phyloP scores from a whole-genome alignment of 176 grass and related monocot genomes.

The Pharus latifolius region DNA sequence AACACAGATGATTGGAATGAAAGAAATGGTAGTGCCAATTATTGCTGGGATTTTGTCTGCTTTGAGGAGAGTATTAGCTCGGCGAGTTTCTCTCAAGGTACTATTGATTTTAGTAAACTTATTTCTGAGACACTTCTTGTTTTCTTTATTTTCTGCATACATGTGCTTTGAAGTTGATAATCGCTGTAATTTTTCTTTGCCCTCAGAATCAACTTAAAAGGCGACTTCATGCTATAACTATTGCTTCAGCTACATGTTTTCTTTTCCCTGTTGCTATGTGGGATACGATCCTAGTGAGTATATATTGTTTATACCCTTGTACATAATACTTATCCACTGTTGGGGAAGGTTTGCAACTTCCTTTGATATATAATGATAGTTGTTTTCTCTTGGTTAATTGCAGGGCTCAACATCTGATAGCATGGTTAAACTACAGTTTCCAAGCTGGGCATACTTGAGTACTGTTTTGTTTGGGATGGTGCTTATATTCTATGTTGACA shows the following conservation, averaged over 20 bases:
- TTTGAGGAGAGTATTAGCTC: constrained; percentile 89
- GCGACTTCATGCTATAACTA: constrained; percentile 82
- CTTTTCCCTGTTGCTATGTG: constrained; percentile 98
- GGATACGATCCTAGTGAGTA: constrained; percentile 95
- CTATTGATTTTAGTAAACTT: neutral
- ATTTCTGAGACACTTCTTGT: neutral
- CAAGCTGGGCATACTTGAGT: constrained; percentile 92
- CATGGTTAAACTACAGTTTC: constrained; percentile 85
- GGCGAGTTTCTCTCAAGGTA: constrained; percentile 95
- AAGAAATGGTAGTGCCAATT: constrained; percentile 75
- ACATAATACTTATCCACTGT: neutral
- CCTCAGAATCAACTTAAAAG: constrained; percentile 95
- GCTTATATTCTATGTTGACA: constrained; percentile 87
- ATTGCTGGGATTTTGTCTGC: constrained; percentile 89
- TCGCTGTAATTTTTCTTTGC: constrained; percentile 3
- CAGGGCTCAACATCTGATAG: constrained; percentile 82
- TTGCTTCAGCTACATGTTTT: constrained; percentile 96
- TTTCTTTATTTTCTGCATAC: constrained; percentile 9
- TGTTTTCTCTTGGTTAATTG: constrained; percentile 31
- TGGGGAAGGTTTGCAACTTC: neutral
- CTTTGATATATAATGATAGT: neutral
- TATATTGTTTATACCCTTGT: neutral
- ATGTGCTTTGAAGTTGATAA: constrained; percentile 6
- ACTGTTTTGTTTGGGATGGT: constrained; percentile 83
- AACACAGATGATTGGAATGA: constrained; percentile 53